A percentile compares a stretch with the other conserved stretches of the same genome.
Evolutionary conservation across 495 filamentous ascomycete genomes (phyloP).

Genomic region (Annulohypoxylon moriforme): DNA sequence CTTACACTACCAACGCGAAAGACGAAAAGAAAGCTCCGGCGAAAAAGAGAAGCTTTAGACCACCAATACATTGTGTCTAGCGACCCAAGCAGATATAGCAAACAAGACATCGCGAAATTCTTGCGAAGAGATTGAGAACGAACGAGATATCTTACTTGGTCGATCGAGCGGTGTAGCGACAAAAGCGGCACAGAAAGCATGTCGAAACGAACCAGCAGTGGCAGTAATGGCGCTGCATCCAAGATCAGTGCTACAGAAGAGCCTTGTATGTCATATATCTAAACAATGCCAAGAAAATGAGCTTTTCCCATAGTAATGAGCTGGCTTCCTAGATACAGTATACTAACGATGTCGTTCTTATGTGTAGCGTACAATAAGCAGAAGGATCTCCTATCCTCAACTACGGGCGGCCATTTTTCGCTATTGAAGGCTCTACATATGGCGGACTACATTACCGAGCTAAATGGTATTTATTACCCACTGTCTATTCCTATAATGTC

Average conservation of each 20-base stretch:
- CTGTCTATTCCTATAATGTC: not conserved
- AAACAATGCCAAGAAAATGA: not conserved
- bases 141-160: slow-evolving; percentile 1
- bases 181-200: slow-evolving; percentile 45
- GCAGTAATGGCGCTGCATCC: slow-evolving; percentile 54
- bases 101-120: not conserved
- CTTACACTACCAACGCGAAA: not conserved
- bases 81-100: not conserved
- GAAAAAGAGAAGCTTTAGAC: not conserved
- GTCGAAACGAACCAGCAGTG: slow-evolving; percentile 62
- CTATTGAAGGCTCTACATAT: slow-evolving; percentile 85
- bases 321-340: not conserved
- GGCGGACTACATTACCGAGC: slow-evolving; percentile 92
- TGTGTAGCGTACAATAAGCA: slow-evolving; percentile 81
- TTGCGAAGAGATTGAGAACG: not conserved
- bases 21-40: slow-evolving; percentile 1
- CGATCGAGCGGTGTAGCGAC: slow-evolving; percentile 13
- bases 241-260: slow-evolving; percentile 47
- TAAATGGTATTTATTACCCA: slow-evolving; percentile 80
- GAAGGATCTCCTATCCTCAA: slow-evolving; percentile 79
- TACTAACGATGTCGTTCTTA: slow-evolving; percentile 18
- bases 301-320: not conserved
- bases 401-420: slow-evolving; percentile 74
- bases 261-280: slow-evolving; percentile 46
- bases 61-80: not conserved